phyloP scores from a whole-genome alignment of 116 monocot genomes.

The Trichopus zeylanicus region DNA sequence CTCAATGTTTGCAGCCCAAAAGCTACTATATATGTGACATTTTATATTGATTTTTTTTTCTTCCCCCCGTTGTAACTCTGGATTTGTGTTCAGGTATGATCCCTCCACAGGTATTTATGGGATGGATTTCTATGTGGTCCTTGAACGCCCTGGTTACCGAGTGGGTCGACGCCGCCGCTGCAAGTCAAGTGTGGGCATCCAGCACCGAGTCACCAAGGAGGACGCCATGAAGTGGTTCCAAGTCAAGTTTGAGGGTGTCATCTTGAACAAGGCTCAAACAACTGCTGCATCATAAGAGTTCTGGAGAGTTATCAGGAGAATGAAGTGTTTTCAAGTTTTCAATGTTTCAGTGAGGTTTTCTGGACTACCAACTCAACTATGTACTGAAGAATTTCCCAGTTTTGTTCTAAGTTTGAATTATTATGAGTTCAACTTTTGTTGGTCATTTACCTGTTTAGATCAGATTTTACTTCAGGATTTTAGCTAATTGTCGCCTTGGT shows the following conservation, averaged over 20 bases:
- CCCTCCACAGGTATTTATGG: slow-evolving; percentile 69
- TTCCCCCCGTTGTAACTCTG: too few relatives aligned
- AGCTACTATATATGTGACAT: not conserved
- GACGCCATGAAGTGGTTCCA: slow-evolving; percentile 86
- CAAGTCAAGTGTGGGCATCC: slow-evolving; percentile 54
- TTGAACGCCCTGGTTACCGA: slow-evolving; percentile 60
- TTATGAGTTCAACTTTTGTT: too few relatives aligned
- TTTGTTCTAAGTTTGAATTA: too few relatives aligned
- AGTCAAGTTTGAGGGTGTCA: slow-evolving; percentile 75
- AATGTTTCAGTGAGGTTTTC: too few relatives aligned
- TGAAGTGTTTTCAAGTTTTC: too few relatives aligned
- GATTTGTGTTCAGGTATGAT: slow-evolving; percentile 34
- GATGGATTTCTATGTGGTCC: slow-evolving; percentile 61
- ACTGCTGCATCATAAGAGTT: not conserved
- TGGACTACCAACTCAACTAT: too few relatives aligned
- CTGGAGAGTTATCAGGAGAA: too few relatives aligned
- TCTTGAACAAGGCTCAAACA: slow-evolving; percentile 60
- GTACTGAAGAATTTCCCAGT: too few relatives aligned
- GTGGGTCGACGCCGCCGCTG: slow-evolving; percentile 58
- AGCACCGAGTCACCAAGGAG: slow-evolving; percentile 68
- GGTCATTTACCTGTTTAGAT: too few relatives aligned
- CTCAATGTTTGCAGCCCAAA: not conserved
- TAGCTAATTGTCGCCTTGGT: too few relatives aligned
- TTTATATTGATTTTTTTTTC: not conserved
- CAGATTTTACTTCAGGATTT: too few relatives aligned